Percentiles rank a stretch among this genome's conserved stretches.
These are phyloP conservation scores for Willaertia magna DNA, from an alignment of 208 protist genomes.

Conservation along the genomic window DNA sequence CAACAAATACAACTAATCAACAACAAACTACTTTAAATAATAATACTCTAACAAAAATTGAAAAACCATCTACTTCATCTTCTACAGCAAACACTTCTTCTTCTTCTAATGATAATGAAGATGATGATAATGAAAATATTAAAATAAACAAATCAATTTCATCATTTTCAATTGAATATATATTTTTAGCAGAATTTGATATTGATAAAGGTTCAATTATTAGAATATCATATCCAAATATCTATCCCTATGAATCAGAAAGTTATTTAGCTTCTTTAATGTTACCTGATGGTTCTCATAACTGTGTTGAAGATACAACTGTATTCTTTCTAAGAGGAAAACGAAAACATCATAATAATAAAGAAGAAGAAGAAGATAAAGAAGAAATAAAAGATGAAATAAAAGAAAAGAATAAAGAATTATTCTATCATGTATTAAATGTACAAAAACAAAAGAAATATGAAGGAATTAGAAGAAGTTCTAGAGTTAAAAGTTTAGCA, in stretches of 20 bases:
- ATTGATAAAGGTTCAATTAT: slow-evolving; percentile 12
- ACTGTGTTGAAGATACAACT: slow-evolving; percentile 4
- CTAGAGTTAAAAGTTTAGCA: background rate
- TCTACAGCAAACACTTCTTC: no score
- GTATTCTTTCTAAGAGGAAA: background rate
- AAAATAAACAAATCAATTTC: no score
- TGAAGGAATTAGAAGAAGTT: background rate
- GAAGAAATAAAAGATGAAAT: no score
- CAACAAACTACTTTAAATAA: no score
- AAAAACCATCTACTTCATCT: no score
- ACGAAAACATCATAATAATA: background rate
- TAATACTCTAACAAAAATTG: no score
- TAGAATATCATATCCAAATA: background rate
- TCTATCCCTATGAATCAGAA: background rate
- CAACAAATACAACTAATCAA: no score
- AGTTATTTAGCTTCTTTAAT: background rate
- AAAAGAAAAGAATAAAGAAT: background rate
- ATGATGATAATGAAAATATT: no score
- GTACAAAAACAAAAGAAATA: background rate
- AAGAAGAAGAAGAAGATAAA: background rate
- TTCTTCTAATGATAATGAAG: no score
- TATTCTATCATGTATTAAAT: background rate
- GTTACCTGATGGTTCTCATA: slow-evolving; percentile 13
- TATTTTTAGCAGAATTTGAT: slow-evolving; percentile 13
- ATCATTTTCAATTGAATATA: background rate